Evolutionary conservation across 192 early-diverging fungal genomes (phyloP).

Genomic region (Lobosporangium transversale): DNA sequence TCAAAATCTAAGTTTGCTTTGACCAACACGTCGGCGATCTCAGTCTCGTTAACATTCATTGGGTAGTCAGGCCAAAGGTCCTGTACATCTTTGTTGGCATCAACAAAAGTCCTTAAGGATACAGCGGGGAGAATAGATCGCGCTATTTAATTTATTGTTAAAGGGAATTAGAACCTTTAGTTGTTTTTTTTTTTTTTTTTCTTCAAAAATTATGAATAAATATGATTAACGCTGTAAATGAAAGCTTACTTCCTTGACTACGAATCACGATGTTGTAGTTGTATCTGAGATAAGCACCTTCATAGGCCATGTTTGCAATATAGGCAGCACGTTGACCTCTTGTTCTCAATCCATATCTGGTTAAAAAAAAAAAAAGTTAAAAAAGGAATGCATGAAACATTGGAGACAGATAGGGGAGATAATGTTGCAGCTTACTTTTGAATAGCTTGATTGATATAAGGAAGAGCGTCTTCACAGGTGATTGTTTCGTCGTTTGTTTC

Average conservation of each 20-base stretch:
- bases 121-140: constrained; percentile 35
- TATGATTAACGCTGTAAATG: too few relatives aligned
- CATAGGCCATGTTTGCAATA: constrained; percentile 39
- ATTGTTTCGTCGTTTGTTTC: constrained; percentile 22
- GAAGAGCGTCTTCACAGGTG: constrained; percentile 34
- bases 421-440: constrained; percentile 12
- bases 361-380: background rate
- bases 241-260: constrained; percentile 40
- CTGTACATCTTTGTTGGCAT: constrained; percentile 22
- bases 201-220: too few relatives aligned
- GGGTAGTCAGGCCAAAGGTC: constrained; percentile 18
- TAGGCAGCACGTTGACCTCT: constrained; percentile 48
- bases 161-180: too few relatives aligned
- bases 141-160: background rate
- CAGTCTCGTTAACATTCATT: background rate
- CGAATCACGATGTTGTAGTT: constrained; percentile 23
- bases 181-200: too few relatives aligned
- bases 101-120: constrained; percentile 17
- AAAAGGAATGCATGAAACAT: background rate
- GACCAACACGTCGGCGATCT: constrained; percentile 27
- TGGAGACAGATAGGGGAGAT: background rate
- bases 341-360: constrained; percentile 19
- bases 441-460: constrained; percentile 38
- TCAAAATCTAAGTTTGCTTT: constrained; percentile 22
- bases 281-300: constrained; percentile 27